These are phyloP conservation scores for Metschnikowia lunata DNA, from an alignment of 805 yeast genomes.

Conservation along the genomic window DNA sequence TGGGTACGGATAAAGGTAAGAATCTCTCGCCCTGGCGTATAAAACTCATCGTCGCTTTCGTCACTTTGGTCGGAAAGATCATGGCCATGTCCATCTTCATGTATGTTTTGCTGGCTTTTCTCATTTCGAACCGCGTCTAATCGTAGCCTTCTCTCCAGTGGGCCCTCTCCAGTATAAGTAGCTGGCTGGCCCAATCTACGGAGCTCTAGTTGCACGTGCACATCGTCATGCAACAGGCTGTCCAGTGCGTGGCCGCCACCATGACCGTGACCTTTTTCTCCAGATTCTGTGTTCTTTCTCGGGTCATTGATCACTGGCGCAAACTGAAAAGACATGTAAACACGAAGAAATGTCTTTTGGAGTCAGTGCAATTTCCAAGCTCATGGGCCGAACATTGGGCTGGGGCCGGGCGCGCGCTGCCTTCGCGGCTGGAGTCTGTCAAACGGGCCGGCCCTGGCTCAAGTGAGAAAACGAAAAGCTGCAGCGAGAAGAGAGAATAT, in stretches of 20 bases:
- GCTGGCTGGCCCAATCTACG: constrained; percentile 53
- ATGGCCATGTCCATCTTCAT: constrained; percentile 11
- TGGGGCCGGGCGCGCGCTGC: background rate
- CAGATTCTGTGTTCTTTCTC: background rate
- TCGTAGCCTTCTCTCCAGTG: constrained; percentile 56
- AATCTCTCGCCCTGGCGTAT: constrained; percentile 67
- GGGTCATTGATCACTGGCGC: constrained; percentile 16
- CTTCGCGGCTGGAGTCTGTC: background rate
- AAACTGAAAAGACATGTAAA: constrained; percentile 8
- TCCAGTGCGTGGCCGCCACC: background rate
- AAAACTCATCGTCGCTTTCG: constrained; percentile 74
- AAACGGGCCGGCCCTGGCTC: too few species aligned
- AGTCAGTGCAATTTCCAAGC: too few species aligned
- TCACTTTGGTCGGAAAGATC: constrained; percentile 35
- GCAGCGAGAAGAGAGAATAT: too few species aligned
- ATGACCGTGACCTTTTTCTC: background rate
- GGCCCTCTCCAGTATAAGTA: constrained; percentile 55
- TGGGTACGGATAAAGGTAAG: constrained; percentile 48
- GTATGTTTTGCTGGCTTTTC: constrained; percentile 11
- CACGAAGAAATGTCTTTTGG: too few species aligned
- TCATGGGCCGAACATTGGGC: too few species aligned
- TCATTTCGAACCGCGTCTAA: constrained; percentile 43
- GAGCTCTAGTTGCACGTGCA: constrained; percentile 50
- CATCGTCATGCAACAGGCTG: constrained; percentile 46
- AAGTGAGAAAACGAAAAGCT: too few species aligned